Base-by-base conservation (phyloP, 108 stramenopile genomes). In the Nitzschia sp. region DNA sequence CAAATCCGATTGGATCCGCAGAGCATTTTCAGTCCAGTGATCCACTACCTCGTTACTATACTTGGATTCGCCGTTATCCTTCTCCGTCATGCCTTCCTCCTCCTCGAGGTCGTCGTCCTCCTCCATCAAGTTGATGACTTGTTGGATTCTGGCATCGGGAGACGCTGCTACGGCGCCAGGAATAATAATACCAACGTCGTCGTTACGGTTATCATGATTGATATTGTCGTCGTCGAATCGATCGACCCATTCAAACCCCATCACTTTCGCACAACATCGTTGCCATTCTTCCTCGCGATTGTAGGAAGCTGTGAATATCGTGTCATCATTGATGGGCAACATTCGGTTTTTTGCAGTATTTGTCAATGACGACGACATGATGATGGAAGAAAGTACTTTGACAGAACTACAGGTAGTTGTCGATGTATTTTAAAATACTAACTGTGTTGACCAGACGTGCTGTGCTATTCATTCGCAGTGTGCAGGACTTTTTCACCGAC, bases 21-120 rank as follows among this genome's bases (percentile, higher is more conserved):
- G 23, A 11, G 79, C 81, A 48, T 71, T 82, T 54, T 75, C 76
- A 11, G 58, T 74, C 85, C 85, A 85, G 17, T 62, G 65, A 68
- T 78, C 80, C n/a, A 36, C 26, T 8, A 13, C 33, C 6, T 66
- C 48, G 0, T 6, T 26, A 2, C 9, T 21, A 6, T 52, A 45
- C n/a, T 32, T 58, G 57, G 57, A 32, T 55, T 60, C 29, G 4
- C n/a, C n/a, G n/a, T n/a, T n/a, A 16, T 58, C 26, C n/a, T 58
- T 15, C 1, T 1, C 30, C n/a, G 16, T 32, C 1, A 32, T 1
- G 1, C 21, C 53, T 55, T 60, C 29, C 31, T 45, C 35, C 38
- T 61, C 23, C 34, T 53, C 13, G 55, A 48, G 60, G 27, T 41
- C 58, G 17, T 70, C 62, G 58, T 66, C 56, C 45, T 68, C 74